These are phyloP conservation scores for Fusarium camptoceras DNA, from an alignment of 2,329 filamentous ascomycete species.

Conservation along the genomic window DNA sequence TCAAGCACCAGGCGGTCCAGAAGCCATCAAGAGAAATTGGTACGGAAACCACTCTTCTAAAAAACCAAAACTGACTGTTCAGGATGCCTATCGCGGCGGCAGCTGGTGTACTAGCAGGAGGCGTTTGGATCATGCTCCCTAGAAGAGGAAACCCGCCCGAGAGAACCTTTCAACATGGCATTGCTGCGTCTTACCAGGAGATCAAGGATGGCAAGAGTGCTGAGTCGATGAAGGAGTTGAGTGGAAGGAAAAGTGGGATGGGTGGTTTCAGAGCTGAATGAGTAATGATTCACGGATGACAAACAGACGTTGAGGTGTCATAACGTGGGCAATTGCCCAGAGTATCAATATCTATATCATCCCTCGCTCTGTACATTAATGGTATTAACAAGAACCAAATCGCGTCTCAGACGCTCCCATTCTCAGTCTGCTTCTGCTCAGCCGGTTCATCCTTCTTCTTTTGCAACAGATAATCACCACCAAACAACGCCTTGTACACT, in stretches of 20 bases:
- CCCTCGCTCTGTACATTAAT: slow-evolving; percentile 12
- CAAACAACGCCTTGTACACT: slow-evolving; percentile 58
- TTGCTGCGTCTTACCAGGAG: slow-evolving; percentile 37
- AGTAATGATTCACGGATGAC: not conserved
- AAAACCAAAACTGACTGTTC: not conserved
- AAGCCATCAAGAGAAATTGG: slow-evolving; percentile 50
- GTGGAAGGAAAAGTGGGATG: slow-evolving; percentile 48
- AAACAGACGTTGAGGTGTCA: not conserved
- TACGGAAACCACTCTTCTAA: slow-evolving; percentile 6
- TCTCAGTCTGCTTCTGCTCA: slow-evolving; percentile 16
- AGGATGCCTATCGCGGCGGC: slow-evolving; percentile 49
- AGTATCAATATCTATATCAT: slow-evolving; percentile 34
- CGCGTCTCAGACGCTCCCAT: not conserved
- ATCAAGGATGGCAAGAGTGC: slow-evolving; percentile 33
- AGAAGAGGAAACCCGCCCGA: slow-evolving; percentile 18
- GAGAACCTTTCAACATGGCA: slow-evolving; percentile 24
- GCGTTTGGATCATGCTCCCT: slow-evolving; percentile 46
- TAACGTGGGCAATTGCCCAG: slow-evolving; percentile 18
- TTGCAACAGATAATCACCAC: slow-evolving; percentile 60
- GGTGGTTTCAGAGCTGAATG: slow-evolving; percentile 49
- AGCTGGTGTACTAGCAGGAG: slow-evolving; percentile 43
- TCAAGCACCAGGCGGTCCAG: slow-evolving; percentile 45
- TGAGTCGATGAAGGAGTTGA: slow-evolving; percentile 47
- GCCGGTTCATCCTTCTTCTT: slow-evolving; percentile 41
- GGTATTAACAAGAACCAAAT: slow-evolving; percentile 3